Conservation (phyloP, 805 yeast genomes). For the Candida ponderosae region DNA sequence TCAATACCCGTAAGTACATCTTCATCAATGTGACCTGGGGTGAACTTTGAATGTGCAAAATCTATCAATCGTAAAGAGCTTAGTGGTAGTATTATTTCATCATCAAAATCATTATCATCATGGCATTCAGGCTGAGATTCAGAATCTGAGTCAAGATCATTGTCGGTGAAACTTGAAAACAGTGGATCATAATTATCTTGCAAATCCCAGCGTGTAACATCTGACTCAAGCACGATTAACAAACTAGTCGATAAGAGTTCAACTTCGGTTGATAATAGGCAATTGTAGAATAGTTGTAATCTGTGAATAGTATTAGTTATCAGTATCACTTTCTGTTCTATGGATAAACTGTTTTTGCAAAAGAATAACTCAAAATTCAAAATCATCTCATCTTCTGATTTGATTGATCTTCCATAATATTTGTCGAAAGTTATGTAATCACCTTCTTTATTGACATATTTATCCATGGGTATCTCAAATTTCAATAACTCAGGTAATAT, state of each 20-base stretch:
- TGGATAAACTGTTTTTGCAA: conserved; percentile 26
- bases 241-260: conserved; percentile 68
- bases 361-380: conserved; percentile 41
- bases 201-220: conserved; percentile 42
- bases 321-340: conserved; percentile 27
- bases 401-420: conserved; percentile 59
- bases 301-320: conserved; percentile 44
- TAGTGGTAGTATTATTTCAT: conserved; percentile 26
- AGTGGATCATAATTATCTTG: conserved; percentile 32
- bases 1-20: conserved; percentile 65
- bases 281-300: conserved; percentile 57
- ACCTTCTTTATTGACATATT: conserved; percentile 15
- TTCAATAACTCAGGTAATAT: conserved; percentile 6
- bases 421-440: conserved; percentile 53
- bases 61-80: conserved; percentile 70
- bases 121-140: too few species aligned
- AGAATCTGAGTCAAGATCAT: conserved; percentile 25
- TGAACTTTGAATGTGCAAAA: conserved; percentile 76
- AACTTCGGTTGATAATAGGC: conserved; percentile 53
- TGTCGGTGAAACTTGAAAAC: conserved; percentile 23
- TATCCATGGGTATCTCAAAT: conserved; percentile 8
- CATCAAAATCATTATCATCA: conserved; percentile 24
- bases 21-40: conserved; percentile 67
- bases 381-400: conserved; percentile 27
- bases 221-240: conserved; percentile 68